phyloP scores from a whole-genome alignment of 768 basidiomycete genomes.

The Boletus fagicola region DNA sequence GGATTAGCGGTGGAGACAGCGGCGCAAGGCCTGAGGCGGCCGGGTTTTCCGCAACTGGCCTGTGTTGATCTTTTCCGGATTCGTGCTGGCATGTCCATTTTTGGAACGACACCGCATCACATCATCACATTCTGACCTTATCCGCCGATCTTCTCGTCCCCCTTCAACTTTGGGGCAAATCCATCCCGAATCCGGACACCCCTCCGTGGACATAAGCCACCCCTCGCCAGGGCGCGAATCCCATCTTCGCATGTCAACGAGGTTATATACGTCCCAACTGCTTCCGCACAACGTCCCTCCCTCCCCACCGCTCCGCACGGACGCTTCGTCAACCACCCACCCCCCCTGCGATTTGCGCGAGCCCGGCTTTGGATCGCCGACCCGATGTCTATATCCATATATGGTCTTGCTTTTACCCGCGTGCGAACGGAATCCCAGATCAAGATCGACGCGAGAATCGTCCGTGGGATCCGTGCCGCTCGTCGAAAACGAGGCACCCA shows the following conservation, averaged over 20 bases:
- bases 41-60: constrained; percentile 17
- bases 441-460: constrained; percentile 53
- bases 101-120: neutral
- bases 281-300: too few relatives aligned
- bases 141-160: constrained; percentile 38
- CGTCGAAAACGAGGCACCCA: constrained; percentile 1
- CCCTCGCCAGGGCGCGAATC: too few relatives aligned
- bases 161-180: constrained; percentile 22
- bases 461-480: constrained; percentile 1
- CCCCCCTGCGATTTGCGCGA: constrained; percentile 19
- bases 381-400: constrained; percentile 3
- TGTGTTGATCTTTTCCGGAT: constrained; percentile 35
- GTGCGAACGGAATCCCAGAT: constrained; percentile 48
- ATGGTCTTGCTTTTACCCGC: constrained; percentile 35
- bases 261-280: too few relatives aligned
- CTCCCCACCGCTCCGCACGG: constrained; percentile 11
- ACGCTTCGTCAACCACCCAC: constrained; percentile 4
- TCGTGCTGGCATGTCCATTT: constrained; percentile 11
- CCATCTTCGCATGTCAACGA: too few relatives aligned
- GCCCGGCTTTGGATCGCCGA: constrained; percentile 27
- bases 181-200: constrained; percentile 19
- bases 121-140: constrained; percentile 26
- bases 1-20: neutral
- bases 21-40: neutral
- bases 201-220: constrained; percentile 33